Base-by-base conservation (phyloP, 371 early-diverging fungal genomes). In the Actinomucor elegans region DNA sequence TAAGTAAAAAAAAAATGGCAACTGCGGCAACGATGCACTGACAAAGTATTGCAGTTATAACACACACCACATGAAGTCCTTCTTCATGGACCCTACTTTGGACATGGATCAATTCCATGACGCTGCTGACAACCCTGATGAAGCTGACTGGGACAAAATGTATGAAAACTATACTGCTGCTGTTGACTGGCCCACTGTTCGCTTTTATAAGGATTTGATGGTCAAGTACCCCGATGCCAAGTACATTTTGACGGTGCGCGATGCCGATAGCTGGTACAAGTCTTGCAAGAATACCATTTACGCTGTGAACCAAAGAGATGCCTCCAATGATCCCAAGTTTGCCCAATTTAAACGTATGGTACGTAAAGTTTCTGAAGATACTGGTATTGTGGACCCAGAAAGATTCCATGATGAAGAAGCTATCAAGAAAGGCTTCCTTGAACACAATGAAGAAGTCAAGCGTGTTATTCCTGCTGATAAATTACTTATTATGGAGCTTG, bases 181-280 rank as follows among this genome's bases (percentile, higher is more conserved):
- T 28, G 54, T 66, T 12, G 71, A 71, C 32, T 66, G 59, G 64
- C 72, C 72, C 2, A 55, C 67, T 0, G 53, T 41, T 17, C 12
- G 54, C 14, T 62, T 62, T 12, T 66, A 59, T 17, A 55, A 66
- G 24, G 44, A 60, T 21, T 33, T 73, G 9, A 47, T 59, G 42
- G 32, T 37, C 4, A 28, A 57, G 15, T 69, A 69, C 32, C 73
- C 73, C 5, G 52, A 68, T 18, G 73, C 73, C 20, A 73, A 73
- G 44, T 57, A 69, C 4, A 54, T 73, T 10, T 35, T 66, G 29
- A 67, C 61, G 2, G 59, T 49, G 0, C 58, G 69, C 5, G 44
- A 36, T 33, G 38, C 69, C 0, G 67, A 73, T 14, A 64, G 59
- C 36, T 73, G 73, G 73, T 73, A 73, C 28, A 55, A 37, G 4